phyloP scores from a whole-genome alignment of 2,329 filamentous ascomycete genomes.

The Tolypocladium amazonense region DNA sequence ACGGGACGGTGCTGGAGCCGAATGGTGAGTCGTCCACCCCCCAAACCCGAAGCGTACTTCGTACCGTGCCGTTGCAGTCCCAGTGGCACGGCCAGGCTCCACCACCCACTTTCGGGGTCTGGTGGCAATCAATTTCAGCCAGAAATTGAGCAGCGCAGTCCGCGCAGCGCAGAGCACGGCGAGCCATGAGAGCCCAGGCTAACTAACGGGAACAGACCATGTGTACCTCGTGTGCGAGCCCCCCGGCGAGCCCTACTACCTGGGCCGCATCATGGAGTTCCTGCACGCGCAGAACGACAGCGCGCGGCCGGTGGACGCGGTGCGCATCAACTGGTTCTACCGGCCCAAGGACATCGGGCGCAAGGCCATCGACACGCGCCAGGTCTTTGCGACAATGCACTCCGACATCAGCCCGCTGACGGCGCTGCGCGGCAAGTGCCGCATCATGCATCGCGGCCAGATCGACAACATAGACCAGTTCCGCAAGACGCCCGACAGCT shows the following conservation, averaged over 20 bases:
- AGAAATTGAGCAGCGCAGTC: background rate
- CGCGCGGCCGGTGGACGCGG: slow-evolving; percentile 64
- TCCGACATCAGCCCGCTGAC: slow-evolving; percentile 91
- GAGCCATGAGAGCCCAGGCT: slow-evolving; percentile 8
- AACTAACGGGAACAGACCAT: slow-evolving; percentile 48
- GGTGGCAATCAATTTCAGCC: background rate
- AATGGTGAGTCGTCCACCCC: slow-evolving; percentile 58
- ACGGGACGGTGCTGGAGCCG: slow-evolving; percentile 71
- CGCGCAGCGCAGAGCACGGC: background rate
- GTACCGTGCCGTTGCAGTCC: background rate
- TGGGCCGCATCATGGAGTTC: slow-evolving; percentile 98
- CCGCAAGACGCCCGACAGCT: slow-evolving; percentile 73
- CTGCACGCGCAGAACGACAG: slow-evolving; percentile 69
- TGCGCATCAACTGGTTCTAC: slow-evolving; percentile 98
- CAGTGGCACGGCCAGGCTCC: slow-evolving; percentile 4
- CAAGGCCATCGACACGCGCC: slow-evolving; percentile 79
- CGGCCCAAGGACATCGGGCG: slow-evolving; percentile 91
- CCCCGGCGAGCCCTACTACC: slow-evolving; percentile 93
- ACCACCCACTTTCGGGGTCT: slow-evolving; percentile 1
- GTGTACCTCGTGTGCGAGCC: slow-evolving; percentile 97
- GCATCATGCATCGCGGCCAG: slow-evolving; percentile 79
- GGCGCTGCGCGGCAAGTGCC: slow-evolving; percentile 85
- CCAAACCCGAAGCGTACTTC: background rate
- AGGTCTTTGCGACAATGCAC: slow-evolving; percentile 96
- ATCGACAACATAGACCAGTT: slow-evolving; percentile 75